Conservation (phyloP, 2,329 filamentous ascomycete genomes). For the Arachnomyces sp. region DNA sequence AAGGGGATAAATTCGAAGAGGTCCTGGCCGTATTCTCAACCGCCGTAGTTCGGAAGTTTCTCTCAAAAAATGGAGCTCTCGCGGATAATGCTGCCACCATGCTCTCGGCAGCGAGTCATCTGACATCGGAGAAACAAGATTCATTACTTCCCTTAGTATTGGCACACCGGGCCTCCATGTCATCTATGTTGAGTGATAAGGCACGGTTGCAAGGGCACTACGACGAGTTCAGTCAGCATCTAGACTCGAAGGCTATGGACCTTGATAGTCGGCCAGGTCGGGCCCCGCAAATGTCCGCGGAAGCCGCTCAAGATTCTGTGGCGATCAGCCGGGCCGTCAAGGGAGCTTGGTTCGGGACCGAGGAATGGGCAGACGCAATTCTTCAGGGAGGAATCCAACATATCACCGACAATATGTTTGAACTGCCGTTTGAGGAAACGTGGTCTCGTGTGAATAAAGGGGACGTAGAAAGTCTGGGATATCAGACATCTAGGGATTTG, state of each 20-base stretch:
- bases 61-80: constrained; percentile 39
- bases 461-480: constrained; percentile 35
- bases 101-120: constrained; percentile 47
- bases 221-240: constrained; percentile 54
- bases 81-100: constrained; percentile 46
- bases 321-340: constrained; percentile 44
- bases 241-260: constrained; percentile 56
- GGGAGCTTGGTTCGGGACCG: constrained; percentile 70
- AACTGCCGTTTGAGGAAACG: constrained; percentile 59
- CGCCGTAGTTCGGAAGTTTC: constrained; percentile 64
- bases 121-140: constrained; percentile 27
- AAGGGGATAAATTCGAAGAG: constrained; percentile 83
- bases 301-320: constrained; percentile 36
- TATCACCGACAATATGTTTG: constrained; percentile 56
- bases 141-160: constrained; percentile 59
- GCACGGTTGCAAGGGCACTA: constrained; percentile 53
- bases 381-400: constrained; percentile 57
- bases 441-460: constrained; percentile 62
- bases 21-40: constrained; percentile 77
- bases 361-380: constrained; percentile 65
- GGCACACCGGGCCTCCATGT: constrained; percentile 63
- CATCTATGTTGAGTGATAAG: constrained; percentile 53
- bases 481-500: constrained; percentile 23
- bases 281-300: constrained; percentile 14
- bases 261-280: constrained; percentile 35